Evolutionary conservation across 2,329 filamentous ascomycete species (phyloP).

Genomic region (Monosporascus sp.): DNA sequence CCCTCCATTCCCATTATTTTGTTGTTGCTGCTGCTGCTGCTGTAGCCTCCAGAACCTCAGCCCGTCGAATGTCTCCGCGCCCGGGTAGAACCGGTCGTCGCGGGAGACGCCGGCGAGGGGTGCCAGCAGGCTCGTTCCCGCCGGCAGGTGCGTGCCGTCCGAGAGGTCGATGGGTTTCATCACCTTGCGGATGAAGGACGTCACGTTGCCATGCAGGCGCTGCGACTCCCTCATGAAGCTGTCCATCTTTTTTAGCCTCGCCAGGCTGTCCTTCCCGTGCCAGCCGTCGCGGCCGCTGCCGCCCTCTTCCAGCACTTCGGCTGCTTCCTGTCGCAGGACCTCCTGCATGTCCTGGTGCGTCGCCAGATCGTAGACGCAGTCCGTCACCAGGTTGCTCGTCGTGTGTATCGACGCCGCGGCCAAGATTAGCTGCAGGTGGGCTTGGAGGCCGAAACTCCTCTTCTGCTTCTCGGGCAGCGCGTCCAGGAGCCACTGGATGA

Average conservation of each 20-base stretch:
- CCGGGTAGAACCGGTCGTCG: constrained; percentile 32
- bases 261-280: constrained; percentile 30
- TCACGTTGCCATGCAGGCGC: constrained; percentile 29
- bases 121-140: constrained; percentile 38
- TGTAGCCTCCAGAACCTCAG: constrained; percentile 34
- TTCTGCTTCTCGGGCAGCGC: constrained; percentile 30
- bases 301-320: constrained; percentile 25
- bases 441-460: constrained; percentile 32
- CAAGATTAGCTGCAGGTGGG: constrained; percentile 36
- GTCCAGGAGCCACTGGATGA: constrained; percentile 43
- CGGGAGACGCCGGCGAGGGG: constrained; percentile 30
- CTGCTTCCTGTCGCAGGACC: constrained; percentile 47
- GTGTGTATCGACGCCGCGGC: constrained; percentile 49
- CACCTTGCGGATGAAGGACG: constrained; percentile 46
- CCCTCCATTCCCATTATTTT: background rate
- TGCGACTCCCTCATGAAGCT: constrained; percentile 36
- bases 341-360: constrained; percentile 44
- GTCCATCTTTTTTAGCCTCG: constrained; percentile 35
- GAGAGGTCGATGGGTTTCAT: constrained; percentile 46
- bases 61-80: constrained; percentile 32
- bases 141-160: constrained; percentile 45
- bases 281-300: constrained; percentile 17
- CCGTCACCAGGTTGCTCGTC: constrained; percentile 40
- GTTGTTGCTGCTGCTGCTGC: constrained; percentile 17
- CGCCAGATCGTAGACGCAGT: constrained; percentile 47